Base-by-base conservation (phyloP, 2,329 filamentous ascomycete genomes). In the Trichoderma citrinoviride region DNA sequence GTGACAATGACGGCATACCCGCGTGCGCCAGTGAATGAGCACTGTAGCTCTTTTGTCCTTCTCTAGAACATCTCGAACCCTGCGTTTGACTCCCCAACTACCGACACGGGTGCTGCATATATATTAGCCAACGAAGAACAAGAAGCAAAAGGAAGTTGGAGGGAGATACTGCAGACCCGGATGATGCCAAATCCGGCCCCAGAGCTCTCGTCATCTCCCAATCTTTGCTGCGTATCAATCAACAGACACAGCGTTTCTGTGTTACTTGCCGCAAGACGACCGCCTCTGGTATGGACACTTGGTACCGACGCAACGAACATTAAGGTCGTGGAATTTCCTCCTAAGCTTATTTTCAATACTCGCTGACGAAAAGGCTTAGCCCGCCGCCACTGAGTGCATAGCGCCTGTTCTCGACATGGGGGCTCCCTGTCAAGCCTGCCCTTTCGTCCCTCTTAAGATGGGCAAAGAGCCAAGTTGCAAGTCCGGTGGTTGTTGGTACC, bases 341-440 rank as follows among this genome's bases (percentile, higher is more conserved):
- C 63, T 65, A 65, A 65, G 63, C 63, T 65, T 65, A 65, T 65
- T 65, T 65, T 53, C 63, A 61, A 65, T 63, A 63, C 60, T 63
- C 49, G 50, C 50, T 55, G 49, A 55, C 60, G 41, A 63, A 63
- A 63, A 63, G 60, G 60, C 60, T 63, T 63, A 63, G 60, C 60
- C 21, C 47, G 60, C 49, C 49, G 47, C 60, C 60, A 63, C 60
- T 54, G 49, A 33, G 33, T 61, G 37, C 37, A 52, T 61, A 61
- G 57, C 57, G 57, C 37, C 46, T 52, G 29, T 29, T 41, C 17
- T 40, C 37, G 57, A 61, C 57, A 52, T 44, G 57, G 57, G 57
- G 17, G 25, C 5, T 5, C 57, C 57, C 46, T 61, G 46, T 23
- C 33, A 12, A n/a, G n/a, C n/a, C n/a, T n/a, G n/a, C n/a, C n/a